A percentile compares a stretch with the other conserved stretches of the same genome.
These are phyloP conservation scores for Sugiyamaella boreocaroliniensis DNA, from an alignment of 805 yeast species.

Conservation along the genomic window DNA sequence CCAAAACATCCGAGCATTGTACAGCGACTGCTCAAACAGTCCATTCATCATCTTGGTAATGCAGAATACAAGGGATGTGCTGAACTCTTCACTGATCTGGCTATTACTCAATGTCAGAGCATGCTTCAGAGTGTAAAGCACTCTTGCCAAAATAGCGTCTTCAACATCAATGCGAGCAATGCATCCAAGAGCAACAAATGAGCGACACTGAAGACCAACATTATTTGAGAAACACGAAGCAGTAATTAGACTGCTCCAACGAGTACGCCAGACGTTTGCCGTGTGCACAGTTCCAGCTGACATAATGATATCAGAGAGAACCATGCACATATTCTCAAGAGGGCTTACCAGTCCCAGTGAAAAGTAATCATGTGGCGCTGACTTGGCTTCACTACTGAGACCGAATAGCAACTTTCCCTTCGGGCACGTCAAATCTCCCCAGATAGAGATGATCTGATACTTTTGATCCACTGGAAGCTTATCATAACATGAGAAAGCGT, in stretches of 20 bases:
- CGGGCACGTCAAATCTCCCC: constrained; percentile 20
- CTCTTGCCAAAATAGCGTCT: constrained; percentile 42
- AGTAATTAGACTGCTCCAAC: constrained; percentile 21
- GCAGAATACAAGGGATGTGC: constrained; percentile 39
- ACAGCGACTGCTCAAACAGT: constrained; percentile 38
- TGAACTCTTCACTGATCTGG: constrained; percentile 31
- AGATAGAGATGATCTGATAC: constrained; percentile 40
- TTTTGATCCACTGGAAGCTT: constrained; percentile 38
- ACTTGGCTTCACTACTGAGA: constrained; percentile 18
- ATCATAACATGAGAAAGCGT: constrained; percentile 57
- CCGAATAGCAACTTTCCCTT: constrained; percentile 23
- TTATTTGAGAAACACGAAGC: constrained; percentile 39
- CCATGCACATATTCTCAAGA: constrained; percentile 18
- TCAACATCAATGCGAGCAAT: constrained; percentile 57
- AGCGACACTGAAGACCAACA: constrained; percentile 32
- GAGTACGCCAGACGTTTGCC: constrained; percentile 22
- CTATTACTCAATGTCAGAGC: constrained; percentile 11
- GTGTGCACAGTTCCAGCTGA: constrained; percentile 19
- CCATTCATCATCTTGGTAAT: constrained; percentile 46
- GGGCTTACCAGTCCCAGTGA: constrained; percentile 17
- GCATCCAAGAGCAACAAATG: constrained; percentile 62
- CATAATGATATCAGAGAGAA: constrained; percentile 19
- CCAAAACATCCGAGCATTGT: constrained; percentile 49
- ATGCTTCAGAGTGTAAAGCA: constrained; percentile 21
- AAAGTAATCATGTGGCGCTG: constrained; percentile 16